Percentiles rank a stretch among this genome's conserved stretches.
These are phyloP conservation scores for Fusarium sp. DNA, from an alignment of 2,329 filamentous ascomycete species.

Conservation along the genomic window DNA sequence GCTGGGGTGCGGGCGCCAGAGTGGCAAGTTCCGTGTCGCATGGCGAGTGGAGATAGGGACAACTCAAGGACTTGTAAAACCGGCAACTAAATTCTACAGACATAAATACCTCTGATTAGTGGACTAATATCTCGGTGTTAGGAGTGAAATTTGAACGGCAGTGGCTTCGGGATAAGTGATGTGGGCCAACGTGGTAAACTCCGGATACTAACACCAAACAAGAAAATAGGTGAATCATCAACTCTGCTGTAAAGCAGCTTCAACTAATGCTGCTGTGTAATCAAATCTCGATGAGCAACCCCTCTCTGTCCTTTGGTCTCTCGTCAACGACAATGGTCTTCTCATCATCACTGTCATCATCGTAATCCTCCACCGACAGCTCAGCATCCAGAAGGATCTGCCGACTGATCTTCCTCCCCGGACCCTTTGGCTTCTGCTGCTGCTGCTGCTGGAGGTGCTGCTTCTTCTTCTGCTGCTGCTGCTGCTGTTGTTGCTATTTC, in stretches of 20 bases:
- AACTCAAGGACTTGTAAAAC: background rate
- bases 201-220: too few relatives aligned
- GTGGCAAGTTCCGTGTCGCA: background rate
- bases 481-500: too few relatives aligned
- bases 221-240: too few relatives aligned
- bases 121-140: too few relatives aligned
- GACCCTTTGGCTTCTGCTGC: background rate
- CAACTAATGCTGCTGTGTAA: background rate
- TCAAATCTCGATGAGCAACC: slow-evolving; percentile 33
- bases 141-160: too few relatives aligned
- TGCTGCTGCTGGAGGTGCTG: too few relatives aligned
- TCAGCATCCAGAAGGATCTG: slow-evolving; percentile 1
- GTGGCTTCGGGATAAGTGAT: too few relatives aligned
- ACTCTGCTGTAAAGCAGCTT: too few relatives aligned
- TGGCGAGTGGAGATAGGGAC: slow-evolving; percentile 1
- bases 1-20: too few relatives aligned
- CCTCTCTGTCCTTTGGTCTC: slow-evolving; percentile 17
- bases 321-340: background rate
- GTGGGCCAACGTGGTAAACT: too few relatives aligned
- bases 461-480: too few relatives aligned
- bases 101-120: background rate
- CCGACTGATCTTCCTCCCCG: slow-evolving; percentile 9
- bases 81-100: background rate
- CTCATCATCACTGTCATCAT: background rate
- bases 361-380: background rate